Base-by-base conservation (phyloP, 2,329 filamentous ascomycete species). In the Ascochyta pisi region DNA sequence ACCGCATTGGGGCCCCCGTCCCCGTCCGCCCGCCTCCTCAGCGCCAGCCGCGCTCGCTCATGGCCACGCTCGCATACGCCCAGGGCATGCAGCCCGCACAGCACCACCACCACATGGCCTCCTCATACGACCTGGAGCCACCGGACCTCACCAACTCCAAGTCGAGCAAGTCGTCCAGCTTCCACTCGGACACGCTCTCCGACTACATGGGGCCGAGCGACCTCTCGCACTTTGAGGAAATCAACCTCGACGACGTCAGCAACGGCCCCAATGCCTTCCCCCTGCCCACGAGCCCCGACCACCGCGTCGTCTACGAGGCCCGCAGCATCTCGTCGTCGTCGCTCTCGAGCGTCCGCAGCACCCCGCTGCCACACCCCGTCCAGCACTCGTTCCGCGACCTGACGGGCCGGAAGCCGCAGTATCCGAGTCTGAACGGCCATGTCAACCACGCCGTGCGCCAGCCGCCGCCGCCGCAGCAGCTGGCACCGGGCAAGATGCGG, bases 101-200 rank as follows among this genome's bases (percentile, higher is more conserved):
- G 39, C 53, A 47, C 34, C 15, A 8, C 15, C 34, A 12, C 15
- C 27, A 48, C 47, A 55, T 55, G 53, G 53, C 53, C 9, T 37
- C 53, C 13, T 41, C 53, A 40, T 67, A 57, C 42, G 54, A 57
- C 39, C 48, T 57, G 49, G 54, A 57, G 63, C 89, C 89, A 55
- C 89, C 89, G 58, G 90, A 91, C 68, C 86, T 96, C 78, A 91
- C 89, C 61, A 84, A 83, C 64, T 96, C 91, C 58, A 96, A 94
- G 76, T 95, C 91, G 60, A 96, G 91, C 63, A 96, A 95, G 77
- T 92, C 92, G 26, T 96, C 91, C 5, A 96, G 92, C 45, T 90
- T 94, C 69, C 89, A 89, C 66, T 96, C 92, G 34, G 88, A 89
- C 53, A 87, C 85, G 59, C 89, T 86, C 68, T 89, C 92, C 68